Percentiles rank a stretch among this genome's conserved stretches.
phyloP scores from a whole-genome alignment of 108 stramenopile species.

The Nannochloropsis gaditana region DNA sequence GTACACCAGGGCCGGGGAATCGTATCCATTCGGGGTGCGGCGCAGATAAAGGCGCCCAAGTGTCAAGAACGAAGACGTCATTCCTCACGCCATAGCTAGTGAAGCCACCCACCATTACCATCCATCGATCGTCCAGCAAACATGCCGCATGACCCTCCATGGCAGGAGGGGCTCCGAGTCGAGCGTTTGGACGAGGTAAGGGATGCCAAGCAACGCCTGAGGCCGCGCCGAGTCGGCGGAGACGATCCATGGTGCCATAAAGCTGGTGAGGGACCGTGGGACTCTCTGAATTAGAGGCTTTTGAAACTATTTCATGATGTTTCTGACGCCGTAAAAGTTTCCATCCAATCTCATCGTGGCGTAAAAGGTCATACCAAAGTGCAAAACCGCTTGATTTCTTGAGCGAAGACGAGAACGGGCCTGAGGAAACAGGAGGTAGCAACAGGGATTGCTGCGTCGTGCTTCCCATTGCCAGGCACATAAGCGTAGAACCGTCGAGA shows the following conservation, averaged over 20 bases:
- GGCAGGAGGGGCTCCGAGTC: neutral
- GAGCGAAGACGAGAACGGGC: no score
- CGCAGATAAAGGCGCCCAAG: neutral
- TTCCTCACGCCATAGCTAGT: conserved; percentile 16
- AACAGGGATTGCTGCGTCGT: no score
- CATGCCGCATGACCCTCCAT: neutral
- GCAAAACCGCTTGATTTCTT: neutral
- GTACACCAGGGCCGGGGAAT: neutral
- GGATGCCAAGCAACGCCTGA: neutral
- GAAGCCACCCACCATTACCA: conserved; percentile 16
- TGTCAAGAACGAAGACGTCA: conserved; percentile 17
- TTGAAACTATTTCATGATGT: neutral
- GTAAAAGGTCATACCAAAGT: neutral
- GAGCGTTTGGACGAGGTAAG: neutral
- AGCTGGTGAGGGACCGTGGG: neutral
- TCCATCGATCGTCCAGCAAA: neutral
- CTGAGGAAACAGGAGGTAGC: no score
- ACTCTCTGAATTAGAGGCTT: neutral
- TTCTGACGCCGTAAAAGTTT: neutral
- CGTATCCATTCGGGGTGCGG: neutral
- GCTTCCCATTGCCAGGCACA: no score
- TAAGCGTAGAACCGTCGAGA: no score
- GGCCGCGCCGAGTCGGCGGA: neutral
- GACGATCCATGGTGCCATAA: neutral
- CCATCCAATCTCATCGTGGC: neutral